Conservation (phyloP, 164 flowering plant genomes). For the Chloranthus sessilifolius region DNA sequence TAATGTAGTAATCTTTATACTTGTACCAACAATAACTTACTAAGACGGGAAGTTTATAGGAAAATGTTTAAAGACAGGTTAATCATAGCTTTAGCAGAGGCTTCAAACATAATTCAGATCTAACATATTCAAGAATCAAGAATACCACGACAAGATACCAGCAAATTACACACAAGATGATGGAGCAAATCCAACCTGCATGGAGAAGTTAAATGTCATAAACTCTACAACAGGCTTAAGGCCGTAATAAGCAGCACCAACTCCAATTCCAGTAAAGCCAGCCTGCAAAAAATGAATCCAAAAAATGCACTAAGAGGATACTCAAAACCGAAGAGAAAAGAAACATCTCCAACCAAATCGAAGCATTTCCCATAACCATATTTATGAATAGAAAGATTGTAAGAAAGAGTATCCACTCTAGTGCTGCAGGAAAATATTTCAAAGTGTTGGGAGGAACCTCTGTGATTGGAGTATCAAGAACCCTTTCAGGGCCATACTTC, state of each 20-base stretch:
- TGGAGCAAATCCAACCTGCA: slow-evolving; percentile 62
- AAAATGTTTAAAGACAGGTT: no score
- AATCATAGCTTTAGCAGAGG: no score
- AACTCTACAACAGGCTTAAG: slow-evolving; percentile 84
- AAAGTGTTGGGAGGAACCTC: slow-evolving; percentile 82
- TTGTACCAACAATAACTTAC: no score
- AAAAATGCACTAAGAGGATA: not conserved
- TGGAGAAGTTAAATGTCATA: slow-evolving; percentile 97
- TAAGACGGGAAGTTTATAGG: no score
- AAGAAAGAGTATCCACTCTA: no score
- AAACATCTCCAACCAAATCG: no score
- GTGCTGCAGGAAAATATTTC: no score
- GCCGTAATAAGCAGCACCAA: slow-evolving; percentile 95
- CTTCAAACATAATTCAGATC: no score
- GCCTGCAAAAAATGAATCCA: slow-evolving; percentile 45
- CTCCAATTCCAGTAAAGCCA: slow-evolving; percentile 95
- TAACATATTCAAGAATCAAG: no score
- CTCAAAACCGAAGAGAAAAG: not conserved
- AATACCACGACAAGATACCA: not conserved
- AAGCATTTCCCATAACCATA: no score
- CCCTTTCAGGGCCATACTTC: slow-evolving; percentile 95
- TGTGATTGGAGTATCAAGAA: slow-evolving; percentile 93
- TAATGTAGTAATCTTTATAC: no score
- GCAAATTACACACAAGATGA: not conserved
- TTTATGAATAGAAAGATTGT: no score